Conservation (phyloP, 148 eudicot genomes). For the Rhododendron simsii region DNA sequence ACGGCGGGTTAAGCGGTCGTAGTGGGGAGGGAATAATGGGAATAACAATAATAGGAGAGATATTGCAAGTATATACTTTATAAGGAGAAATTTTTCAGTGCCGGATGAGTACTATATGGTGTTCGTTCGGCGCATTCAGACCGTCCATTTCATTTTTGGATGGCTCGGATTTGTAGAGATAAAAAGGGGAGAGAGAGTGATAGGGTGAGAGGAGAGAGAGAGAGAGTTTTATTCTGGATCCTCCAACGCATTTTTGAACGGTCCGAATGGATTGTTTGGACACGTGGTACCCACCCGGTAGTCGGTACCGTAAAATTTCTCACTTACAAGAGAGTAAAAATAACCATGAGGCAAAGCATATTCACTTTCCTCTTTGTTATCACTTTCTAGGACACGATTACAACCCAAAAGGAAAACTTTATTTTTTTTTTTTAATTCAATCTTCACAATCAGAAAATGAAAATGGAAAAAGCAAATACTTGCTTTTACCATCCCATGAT, state of each 20-base stretch:
- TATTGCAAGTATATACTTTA: no score
- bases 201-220: no score
- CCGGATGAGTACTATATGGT: no score
- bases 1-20: constrained; percentile 14
- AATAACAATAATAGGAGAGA: not conserved
- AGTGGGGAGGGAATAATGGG: constrained; percentile 7
- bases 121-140: accelerated
- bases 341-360: constrained; percentile 26
- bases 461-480: not conserved
- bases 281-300: no score
- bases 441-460: not conserved
- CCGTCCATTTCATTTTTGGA: no score
- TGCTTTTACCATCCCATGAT: not conserved
- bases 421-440: not conserved
- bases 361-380: constrained; percentile 42
- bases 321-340: not conserved
- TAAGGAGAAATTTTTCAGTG: no score
- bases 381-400: constrained; percentile 41
- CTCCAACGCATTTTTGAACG: no score
- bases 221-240: no score
- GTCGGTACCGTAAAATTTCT: no score
- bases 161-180: no score
- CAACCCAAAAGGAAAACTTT: not conserved
- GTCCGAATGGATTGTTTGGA: accelerated
- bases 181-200: no score